Base-by-base conservation (phyloP, 164 flowering plant species). In the Dillenia turbinata region DNA sequence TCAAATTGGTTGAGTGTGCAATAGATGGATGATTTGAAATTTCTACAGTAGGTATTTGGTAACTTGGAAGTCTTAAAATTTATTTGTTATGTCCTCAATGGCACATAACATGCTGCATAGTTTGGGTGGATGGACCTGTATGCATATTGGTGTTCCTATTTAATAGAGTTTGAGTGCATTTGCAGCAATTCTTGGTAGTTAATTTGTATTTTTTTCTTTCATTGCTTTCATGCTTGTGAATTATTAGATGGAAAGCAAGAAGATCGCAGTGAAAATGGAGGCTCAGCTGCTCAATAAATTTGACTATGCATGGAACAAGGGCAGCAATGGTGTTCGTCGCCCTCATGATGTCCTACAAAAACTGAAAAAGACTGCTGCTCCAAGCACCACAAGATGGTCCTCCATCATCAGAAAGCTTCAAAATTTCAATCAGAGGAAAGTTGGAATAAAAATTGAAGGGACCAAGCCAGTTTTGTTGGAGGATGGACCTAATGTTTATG, bases 241-340 rank as follows among this genome's bases (percentile, higher is more conserved):
- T 62, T 60, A 22, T 53, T 80, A 90, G 94, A 79, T 83, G 84
- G 62, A 65, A 63, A 79, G 62, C 65, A 85, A 87, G 66, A 80
- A 59, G 15, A 82, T 79, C 45, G 96, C 91, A 12, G 75, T 70
- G 75, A 71, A 56, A 66, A 81, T 83, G 47, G 96, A 91, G 74
- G 75, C 77, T 49, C 75, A 61, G 62, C 77, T 88, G 49, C 86
- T 91, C 12, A 56, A 68, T 9, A 72, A 45, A 52, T 88, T 86
- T 72, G 93, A 88, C 70, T 88, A 86, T 73, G 93, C 91, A 50
- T 91, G 97, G 97, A 91, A 90, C 66, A 84, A 76, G 76, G 88
- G 75, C 17, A 67, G 77, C 11, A 91, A 91, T 71, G 89, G 87
- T 33, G 26, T 69, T 26, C 85, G 93, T 5, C 93, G 97, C 53